Conservation (phyloP, 805 yeast species). For the Yueomyces sinensis region DNA sequence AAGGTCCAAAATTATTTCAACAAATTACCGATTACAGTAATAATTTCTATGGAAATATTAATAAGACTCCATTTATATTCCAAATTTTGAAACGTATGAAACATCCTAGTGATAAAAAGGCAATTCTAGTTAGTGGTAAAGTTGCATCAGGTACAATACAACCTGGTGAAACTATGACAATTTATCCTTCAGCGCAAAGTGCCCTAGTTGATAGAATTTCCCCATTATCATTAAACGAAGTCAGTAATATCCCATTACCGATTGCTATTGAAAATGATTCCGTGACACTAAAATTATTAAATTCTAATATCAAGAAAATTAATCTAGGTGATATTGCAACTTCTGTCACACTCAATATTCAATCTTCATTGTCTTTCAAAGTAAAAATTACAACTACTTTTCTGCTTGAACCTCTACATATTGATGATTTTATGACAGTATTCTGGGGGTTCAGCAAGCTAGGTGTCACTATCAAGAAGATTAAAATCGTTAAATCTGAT, state of each 20-base stretch:
- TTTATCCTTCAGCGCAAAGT: constrained; percentile 36
- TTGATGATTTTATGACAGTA: background rate
- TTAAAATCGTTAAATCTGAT: background rate
- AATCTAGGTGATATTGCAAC: background rate
- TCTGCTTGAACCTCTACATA: background rate
- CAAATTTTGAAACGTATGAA: background rate
- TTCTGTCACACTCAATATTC: background rate
- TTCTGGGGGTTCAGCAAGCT: background rate
- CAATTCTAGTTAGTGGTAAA: constrained; percentile 5
- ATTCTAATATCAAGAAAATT: background rate
- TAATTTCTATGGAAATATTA: background rate
- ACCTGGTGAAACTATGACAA: constrained; percentile 48
- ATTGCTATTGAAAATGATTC: background rate
- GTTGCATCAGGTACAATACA: constrained; percentile 42
- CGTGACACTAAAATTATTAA: background rate
- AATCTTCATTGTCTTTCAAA: background rate
- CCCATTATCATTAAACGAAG: background rate
- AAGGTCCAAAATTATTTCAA: constrained; percentile 1
- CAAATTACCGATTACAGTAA: background rate
- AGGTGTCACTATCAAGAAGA: background rate
- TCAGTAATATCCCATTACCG: background rate
- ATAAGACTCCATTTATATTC: background rate
- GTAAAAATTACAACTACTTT: background rate
- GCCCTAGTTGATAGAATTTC: constrained; percentile 25
- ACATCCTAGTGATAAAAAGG: background rate